These are phyloP conservation scores for Chrysoporthe puriensis DNA, from an alignment of 2,329 filamentous ascomycete species.

Conservation along the genomic window DNA sequence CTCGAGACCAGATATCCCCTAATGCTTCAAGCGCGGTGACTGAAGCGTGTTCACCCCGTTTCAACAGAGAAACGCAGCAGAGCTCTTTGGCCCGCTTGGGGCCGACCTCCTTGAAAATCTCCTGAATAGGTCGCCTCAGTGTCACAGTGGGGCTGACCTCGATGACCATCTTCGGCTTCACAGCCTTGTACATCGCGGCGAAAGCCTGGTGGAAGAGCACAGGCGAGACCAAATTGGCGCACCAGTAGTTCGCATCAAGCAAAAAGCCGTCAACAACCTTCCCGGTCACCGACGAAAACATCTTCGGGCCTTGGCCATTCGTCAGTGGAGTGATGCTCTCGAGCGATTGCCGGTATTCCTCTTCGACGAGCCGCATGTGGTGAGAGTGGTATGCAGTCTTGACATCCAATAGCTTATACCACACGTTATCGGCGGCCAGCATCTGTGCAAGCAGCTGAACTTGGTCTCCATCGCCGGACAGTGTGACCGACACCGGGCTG, in stretches of 20 bases:
- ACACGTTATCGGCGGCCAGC: conserved; percentile 38
- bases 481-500: conserved; percentile 47
- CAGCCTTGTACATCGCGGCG: conserved; percentile 34
- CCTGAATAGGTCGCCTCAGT: conserved; percentile 42
- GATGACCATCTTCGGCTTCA: conserved; percentile 42
- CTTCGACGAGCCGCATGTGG: conserved; percentile 46
- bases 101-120: conserved; percentile 34
- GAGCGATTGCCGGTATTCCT: conserved; percentile 41
- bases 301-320: conserved; percentile 28
- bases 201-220: conserved; percentile 50
- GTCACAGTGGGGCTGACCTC: conserved; percentile 47
- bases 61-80: conserved; percentile 19
- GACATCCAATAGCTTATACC: conserved; percentile 43
- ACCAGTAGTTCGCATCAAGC: conserved; percentile 49
- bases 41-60: conserved; percentile 14
- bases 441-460: conserved; percentile 40
- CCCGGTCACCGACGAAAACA: conserved; percentile 47
- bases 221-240: conserved; percentile 47
- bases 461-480: conserved; percentile 45
- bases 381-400: conserved; percentile 49
- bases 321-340: conserved; percentile 28
- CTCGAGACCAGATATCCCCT: conserved; percentile 44
- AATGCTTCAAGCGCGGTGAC: conserved; percentile 35
- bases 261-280: conserved; percentile 28
- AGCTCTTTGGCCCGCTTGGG: conserved; percentile 8